Percentiles rank a stretch among this genome's conserved stretches.
Evolutionary conservation across 2,329 filamentous ascomycete species (phyloP).

Genomic region (Sporothrix schenckii): DNA sequence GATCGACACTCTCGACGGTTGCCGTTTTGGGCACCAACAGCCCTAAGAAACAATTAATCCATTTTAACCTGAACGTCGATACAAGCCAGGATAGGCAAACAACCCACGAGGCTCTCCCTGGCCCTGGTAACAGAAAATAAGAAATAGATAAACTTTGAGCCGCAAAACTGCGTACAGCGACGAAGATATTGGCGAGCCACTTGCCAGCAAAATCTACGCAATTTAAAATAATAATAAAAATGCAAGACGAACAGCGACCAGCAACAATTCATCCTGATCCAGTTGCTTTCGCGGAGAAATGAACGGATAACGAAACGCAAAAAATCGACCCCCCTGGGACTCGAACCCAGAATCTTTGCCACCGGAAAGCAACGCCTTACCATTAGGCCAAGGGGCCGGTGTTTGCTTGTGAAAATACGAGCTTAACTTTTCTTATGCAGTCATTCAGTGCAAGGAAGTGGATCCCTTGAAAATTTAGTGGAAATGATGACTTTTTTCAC

Average conservation of each 20-base stretch:
- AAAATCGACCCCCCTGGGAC: slow-evolving; percentile 36
- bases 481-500: too few species aligned
- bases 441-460: not conserved
- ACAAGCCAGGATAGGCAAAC: not conserved
- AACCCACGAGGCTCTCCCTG: not conserved
- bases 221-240: not conserved
- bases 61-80: not conserved
- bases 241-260: too few species aligned
- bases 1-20: not conserved
- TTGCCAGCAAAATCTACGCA: not conserved
- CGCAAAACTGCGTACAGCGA: too few species aligned
- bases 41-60: not conserved
- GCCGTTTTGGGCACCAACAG: slow-evolving; percentile 27
- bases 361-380: slow-evolving; percentile 38
- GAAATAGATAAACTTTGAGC: not conserved
- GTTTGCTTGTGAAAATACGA: not conserved
- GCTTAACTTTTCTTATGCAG: slow-evolving; percentile 23
- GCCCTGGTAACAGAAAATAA: not conserved
- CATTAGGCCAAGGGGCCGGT: slow-evolving; percentile 37
- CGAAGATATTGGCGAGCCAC: too few species aligned
- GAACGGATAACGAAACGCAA: slow-evolving; percentile 37
- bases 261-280: too few species aligned
- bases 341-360: slow-evolving; percentile 38
- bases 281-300: not conserved
- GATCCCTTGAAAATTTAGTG: not conserved